Evolutionary conservation across 129 eudicot genomes (phyloP), one percentile per base, ranked within the genome.

Genomic region (Pseudognaphalium luteoalbum): DNA sequence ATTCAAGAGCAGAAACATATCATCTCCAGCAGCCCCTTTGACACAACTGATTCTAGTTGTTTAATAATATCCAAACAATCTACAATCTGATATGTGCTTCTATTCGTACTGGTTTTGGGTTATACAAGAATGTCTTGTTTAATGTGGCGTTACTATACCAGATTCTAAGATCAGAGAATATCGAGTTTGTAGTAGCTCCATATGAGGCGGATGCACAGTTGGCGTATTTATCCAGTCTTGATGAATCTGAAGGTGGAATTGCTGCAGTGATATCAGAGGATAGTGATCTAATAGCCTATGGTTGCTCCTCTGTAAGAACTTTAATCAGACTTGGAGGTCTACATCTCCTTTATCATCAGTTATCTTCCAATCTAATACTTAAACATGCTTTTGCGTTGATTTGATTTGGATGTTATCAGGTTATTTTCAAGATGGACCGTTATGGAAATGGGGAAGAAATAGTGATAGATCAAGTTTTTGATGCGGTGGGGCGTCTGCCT

Each of bases 191-290:
- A 25, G 94, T 92, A 64, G 98, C 98, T 68, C 98, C 96, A 68
- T 92, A 92, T 37, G 98, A 92, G 77, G 98, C 96, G 6, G 96
- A 92, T 89, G 98, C 96, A 61, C 98, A 92, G 22, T 86, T 92
- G 62, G 92, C 98, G 19, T 92, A 92, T 80, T 28, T 92, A 71
- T 85, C 92, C 17, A 64, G 82, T 68, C 87, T 92, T 75, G 90
- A 84, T 66, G 83, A 44, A 72, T 88, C 88, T 20, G 37, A 86
- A 64, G 96, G 92, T 30, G 96, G 98, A 52, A 85, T 92, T 50
- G 77, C 39, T 19, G 89, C 96, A 52, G 93, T 92, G 61, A 92
- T 92, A 47, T 90, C 92, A 59, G 96, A 92, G 73, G 98, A 92
- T 59, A 92, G 98, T 68, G 98, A 92, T 79, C 82, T 92, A 51